Evolutionary conservation across 1,284 basidiomycete species (phyloP), one percentile per base, ranked within the genome.

Genomic region (Irpex lacteus): DNA sequence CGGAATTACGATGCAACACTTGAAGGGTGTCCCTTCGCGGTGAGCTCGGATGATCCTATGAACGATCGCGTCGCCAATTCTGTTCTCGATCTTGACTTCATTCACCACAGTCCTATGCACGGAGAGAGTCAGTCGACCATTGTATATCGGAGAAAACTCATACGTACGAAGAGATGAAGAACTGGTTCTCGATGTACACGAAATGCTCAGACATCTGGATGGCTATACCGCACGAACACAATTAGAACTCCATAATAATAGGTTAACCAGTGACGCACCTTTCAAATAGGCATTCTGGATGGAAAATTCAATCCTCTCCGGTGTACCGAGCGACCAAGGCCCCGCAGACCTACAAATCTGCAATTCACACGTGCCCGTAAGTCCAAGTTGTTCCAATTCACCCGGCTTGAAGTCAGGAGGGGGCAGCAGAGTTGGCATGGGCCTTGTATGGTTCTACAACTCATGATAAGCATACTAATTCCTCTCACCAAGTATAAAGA

Each of bases 181-280:
- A 99, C 76, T 99, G 97, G 73, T 99, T 98, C 76, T 98, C 96
- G 65, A 96, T 95, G 77, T 96, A 95, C 21, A 96, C 91, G 71
- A 95, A 96, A 71, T 94, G 92, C 66, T 98, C 95, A 18, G 95
- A 98, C 73, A 95, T 82, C 76, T 98, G 91, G 64, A 99, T 99
- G 2, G 95, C 95, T 94, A 52, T 36, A 38, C 36, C 3, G 47
- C 37, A 18, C 9, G 34, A 49, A n/a, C 5, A 18, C 32, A 1
- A 32, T 56, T 32, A 47, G 64, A 59, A 49, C n/a, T n/a, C n/a
- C n/a, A n/a, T n/a, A n/a, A n/a, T n/a, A n/a, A n/a, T n/a, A n/a
- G n/a, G n/a, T n/a, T n/a, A n/a, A n/a, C n/a, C n/a, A n/a, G n/a
- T 34, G n/a, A 21, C 81, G 62, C 63, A 92, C 93, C 93, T 82